These are phyloP conservation scores for Brachypodium distachyon DNA, from an alignment of 202 grass and related monocot species.

Conservation along the genomic window DNA sequence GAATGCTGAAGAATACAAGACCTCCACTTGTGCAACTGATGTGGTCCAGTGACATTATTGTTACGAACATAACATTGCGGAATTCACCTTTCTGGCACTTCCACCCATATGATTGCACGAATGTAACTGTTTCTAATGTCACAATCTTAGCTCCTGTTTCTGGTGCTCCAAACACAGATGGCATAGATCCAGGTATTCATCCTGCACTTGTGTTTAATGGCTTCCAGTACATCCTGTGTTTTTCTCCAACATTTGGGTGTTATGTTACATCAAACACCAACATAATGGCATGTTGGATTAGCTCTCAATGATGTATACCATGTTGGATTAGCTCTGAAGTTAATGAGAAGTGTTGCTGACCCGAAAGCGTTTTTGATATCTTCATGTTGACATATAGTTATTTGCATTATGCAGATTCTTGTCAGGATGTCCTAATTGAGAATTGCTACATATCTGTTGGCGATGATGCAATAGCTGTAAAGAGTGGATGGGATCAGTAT, in stretches of 20 bases:
- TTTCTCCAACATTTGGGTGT: not conserved
- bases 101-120: constrained; percentile 95
- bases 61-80: constrained; percentile 73
- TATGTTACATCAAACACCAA: not conserved
- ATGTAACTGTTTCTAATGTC: constrained; percentile 76
- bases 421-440: constrained; percentile 88
- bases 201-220: not conserved
- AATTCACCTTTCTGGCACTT: constrained; percentile 95
- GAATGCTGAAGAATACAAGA: constrained; percentile 83
- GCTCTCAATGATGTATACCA: not conserved
- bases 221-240: not conserved
- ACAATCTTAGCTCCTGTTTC: constrained; percentile 85
- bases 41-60: constrained; percentile 88
- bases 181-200: constrained; percentile 92
- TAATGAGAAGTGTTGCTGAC: not conserved
- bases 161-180: constrained; percentile 93
- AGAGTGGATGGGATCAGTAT: constrained; percentile 97
- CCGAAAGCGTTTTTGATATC: not conserved
- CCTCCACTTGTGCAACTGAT: constrained; percentile 87
- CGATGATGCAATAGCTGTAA: constrained; percentile 87
- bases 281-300: not conserved
- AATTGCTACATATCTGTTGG: constrained; percentile 96
- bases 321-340: not conserved
- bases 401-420: constrained; percentile 64
- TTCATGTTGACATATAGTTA: constrained; percentile 10